phyloP scores from a whole-genome alignment of 2,329 filamentous ascomycete species.

The Cordyceps cateniannulata region DNA sequence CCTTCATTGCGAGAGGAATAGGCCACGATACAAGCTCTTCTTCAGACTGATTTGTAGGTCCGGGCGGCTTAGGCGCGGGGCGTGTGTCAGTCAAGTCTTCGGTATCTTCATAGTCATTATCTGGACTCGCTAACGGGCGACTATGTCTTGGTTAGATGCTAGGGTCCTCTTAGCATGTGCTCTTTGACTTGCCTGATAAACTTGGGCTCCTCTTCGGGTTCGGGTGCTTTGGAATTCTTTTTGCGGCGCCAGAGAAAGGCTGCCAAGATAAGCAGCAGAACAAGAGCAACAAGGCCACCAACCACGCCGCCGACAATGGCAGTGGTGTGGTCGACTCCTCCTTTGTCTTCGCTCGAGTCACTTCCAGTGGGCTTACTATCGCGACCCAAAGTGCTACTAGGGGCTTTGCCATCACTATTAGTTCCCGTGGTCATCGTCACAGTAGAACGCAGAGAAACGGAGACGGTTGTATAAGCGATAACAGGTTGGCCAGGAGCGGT shows the following conservation, averaged over 20 bases:
- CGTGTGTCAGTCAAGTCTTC: constrained; percentile 8
- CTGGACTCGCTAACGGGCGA: constrained; percentile 10
- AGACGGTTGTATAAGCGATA: constrained; percentile 31
- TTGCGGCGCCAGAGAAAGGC: constrained; percentile 40
- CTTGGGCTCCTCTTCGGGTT: constrained; percentile 2
- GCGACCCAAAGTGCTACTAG: background rate
- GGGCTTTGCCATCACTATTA: constrained; percentile 10
- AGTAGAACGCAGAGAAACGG: constrained; percentile 22
- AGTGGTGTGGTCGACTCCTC: constrained; percentile 31
- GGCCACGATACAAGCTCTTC: background rate
- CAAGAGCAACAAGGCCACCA: constrained; percentile 42
- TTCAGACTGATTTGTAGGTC: background rate
- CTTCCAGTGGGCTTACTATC: background rate
- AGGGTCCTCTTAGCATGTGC: background rate
- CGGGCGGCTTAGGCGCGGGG: constrained; percentile 7
- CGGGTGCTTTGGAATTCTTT: constrained; percentile 14
- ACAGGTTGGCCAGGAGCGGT: constrained; percentile 35
- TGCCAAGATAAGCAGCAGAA: constrained; percentile 34
- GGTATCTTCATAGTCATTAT: background rate
- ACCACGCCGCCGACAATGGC: constrained; percentile 50
- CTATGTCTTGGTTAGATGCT: background rate
- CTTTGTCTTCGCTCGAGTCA: constrained; percentile 10
- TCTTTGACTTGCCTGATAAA: background rate
- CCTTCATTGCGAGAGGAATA: background rate
- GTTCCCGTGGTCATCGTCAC: constrained; percentile 13